Evolutionary conservation across 2,329 filamentous ascomycete species (phyloP), one percentile per base, ranked within the genome.

Genomic region (Cytospora piceae): DNA sequence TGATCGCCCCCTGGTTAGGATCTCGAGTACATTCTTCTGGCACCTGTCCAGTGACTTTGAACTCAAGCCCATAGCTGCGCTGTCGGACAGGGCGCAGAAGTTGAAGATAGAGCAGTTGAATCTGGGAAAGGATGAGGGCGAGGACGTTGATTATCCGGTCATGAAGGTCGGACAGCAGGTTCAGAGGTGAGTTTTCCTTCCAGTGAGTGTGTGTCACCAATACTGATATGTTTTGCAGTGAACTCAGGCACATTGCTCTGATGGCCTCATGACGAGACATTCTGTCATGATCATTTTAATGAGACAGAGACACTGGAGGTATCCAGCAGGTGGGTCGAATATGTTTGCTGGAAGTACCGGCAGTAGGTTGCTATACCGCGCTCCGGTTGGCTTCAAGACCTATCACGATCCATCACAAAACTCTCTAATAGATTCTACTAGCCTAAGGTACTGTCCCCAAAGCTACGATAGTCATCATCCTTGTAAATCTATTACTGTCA

Each of bases 1-100:
- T 0, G 80, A 82, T 22, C 74, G 85, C 0, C 85, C 85, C 15
- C 77, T 84, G 2, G 73, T 87, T 20, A 79, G 85, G 58, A 87
- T 88, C 72, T 86, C 83, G 42, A 86, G 83, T 58, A 88, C 85
- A 3, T 79, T 87, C 64, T 88, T 88, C 76, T 88, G 84, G 82
- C 85, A 87, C 61, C 75, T 88, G 31, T 80, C 79, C 52, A 86
- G 83, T 22, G 85, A 88, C 70, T 81, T 81, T 64, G 83, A 87
- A 64, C 74, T 88, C 8, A 74, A 71, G 3, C 86, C 86, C 1
- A 77, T 87, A 52, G 81, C 82, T 0, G 74, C 73, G 61, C 77
- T 87, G 46, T 79, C 75, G 0, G 79, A 80, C 53, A 75, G 75
- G 68, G 84, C 85, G 6, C 74, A 70, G 58, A 71, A 72, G 52